phyloP scores from a whole-genome alignment of 768 basidiomycete genomes.

The Cytidiella melzeri region DNA sequence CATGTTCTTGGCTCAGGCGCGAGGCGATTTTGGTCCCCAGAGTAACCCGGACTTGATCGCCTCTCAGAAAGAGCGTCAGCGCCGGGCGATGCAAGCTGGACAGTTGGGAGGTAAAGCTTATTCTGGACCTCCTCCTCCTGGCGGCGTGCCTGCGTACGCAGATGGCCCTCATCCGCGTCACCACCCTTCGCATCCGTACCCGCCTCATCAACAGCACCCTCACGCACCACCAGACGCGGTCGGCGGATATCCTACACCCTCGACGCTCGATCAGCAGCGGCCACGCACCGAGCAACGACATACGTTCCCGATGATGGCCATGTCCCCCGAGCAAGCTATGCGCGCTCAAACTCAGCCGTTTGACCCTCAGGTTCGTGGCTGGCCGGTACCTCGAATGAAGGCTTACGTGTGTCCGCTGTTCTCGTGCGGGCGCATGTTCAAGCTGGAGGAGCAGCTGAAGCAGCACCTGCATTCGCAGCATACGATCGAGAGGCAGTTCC shows the following conservation, averaged over 20 bases:
- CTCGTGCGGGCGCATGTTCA: slow-evolving; percentile 82
- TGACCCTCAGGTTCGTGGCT: slow-evolving; percentile 3
- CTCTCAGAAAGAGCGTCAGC: slow-evolving; percentile 27
- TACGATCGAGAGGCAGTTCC: slow-evolving; percentile 82
- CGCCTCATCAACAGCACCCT: slow-evolving; percentile 1
- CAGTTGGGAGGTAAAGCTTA: slow-evolving; percentile 9
- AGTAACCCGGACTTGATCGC: slow-evolving; percentile 23
- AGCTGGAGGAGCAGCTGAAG: slow-evolving; percentile 88
- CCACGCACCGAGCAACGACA: slow-evolving; percentile 17
- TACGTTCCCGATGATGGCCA: slow-evolving; percentile 17
- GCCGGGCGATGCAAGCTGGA: slow-evolving; percentile 21
- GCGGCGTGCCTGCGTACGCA: slow-evolving; percentile 10
- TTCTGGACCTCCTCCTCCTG: slow-evolving; percentile 4
- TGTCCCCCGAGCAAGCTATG: slow-evolving; percentile 10
- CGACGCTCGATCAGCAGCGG: slow-evolving; percentile 7
- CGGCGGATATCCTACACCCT: background rate
- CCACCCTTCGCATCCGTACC: background rate
- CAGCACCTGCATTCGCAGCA: slow-evolving; percentile 82
- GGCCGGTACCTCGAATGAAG: slow-evolving; percentile 28
- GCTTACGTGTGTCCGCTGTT: slow-evolving; percentile 79
- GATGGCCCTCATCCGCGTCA: background rate
- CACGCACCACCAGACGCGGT: slow-evolving; percentile 4
- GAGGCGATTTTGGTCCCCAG: slow-evolving; percentile 41
- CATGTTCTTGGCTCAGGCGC: slow-evolving; percentile 58
- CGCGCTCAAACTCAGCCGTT: slow-evolving; percentile 19